Evolutionary conservation across 1,139 yeast species (phyloP), one percentile per base, ranked within the genome.

Genomic region (Yamadazyma songkhlaensis): DNA sequence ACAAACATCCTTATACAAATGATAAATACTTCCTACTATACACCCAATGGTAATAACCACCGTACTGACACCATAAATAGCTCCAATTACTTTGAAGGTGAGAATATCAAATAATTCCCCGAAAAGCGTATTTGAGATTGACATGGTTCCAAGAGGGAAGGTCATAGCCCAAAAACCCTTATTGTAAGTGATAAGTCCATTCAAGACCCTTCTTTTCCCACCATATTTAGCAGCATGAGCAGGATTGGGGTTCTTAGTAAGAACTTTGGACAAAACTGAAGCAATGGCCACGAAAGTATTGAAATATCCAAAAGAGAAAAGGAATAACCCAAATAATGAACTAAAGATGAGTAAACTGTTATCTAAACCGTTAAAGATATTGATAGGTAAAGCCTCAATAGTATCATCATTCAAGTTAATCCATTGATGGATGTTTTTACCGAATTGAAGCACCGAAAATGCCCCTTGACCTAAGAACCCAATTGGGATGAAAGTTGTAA

Each of bases 131-230:
- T 79, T 74, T 3, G 87, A 77, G 14, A 84, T 59, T 0, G 83
- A 67, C 82, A 85, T 81, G 0, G 96, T 87, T 3, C 96, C 96
- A 48, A 87, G 54, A 2, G 96, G 96, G 80, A 89, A 89, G 44
- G 96, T 84, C 70, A 85, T 77, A 23, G 89, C 80, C 95, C 96
- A 88, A 74, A 84, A 86, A 0, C 81, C 78, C 46, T 74, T 73
- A 41, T 73, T 69, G 65, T 80, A 86, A 33, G 52, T 52, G 22
- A 72, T 54, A 11, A 55, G 47, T 1, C 74, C 72, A 25, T 49
- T 44, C 34, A 54, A 51, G 3, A 29, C 12, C 23, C 40, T 39
- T 34, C 41, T 49, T 41, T 42, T 44, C 2, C 40, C 42, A 6
- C 44, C 52, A 17, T 47, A 46, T 4, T 47, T 45, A 29, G 51